Evolutionary conservation across 2,329 filamentous ascomycete species (phyloP).

Genomic region (Xylariaceae sp.): DNA sequence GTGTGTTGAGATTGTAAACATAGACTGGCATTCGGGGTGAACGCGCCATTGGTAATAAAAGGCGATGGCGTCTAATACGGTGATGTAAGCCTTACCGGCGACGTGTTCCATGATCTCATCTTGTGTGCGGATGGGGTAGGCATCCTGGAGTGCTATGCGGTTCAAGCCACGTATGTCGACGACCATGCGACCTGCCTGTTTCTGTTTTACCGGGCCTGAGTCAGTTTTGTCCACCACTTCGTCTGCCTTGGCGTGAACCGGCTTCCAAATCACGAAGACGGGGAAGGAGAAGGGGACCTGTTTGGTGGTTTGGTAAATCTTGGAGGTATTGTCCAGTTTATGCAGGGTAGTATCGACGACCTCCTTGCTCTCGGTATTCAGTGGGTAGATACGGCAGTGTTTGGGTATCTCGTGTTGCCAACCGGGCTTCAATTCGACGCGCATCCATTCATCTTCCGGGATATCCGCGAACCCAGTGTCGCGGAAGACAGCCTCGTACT

Average conservation of each 20-base stretch:
- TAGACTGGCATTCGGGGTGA: neutral
- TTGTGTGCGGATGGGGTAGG: neutral
- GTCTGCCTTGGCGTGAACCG: neutral
- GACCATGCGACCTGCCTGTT: neutral
- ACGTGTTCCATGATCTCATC: neutral
- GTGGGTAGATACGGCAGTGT: neutral
- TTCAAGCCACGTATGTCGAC: neutral
- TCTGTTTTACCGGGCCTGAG: neutral
- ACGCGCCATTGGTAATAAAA: conserved; percentile 1
- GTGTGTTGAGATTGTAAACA: neutral
- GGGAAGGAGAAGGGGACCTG: conserved; percentile 1
- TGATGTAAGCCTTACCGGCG: neutral
- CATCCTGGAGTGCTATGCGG: neutral
- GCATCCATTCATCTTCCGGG: neutral
- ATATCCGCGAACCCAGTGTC: neutral
- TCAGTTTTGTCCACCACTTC: too few relatives aligned
- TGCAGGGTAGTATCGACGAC: neutral
- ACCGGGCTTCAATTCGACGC: neutral
- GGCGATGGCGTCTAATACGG: neutral
- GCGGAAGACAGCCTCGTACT: neutral
- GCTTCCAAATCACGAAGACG: neutral
- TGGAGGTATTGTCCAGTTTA: neutral
- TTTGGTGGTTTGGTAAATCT: neutral
- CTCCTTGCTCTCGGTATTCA: neutral
- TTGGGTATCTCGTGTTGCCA: neutral